These are phyloP conservation scores for Boletus bicolor DNA, from an alignment of 768 basidiomycete species.

Conservation along the genomic window DNA sequence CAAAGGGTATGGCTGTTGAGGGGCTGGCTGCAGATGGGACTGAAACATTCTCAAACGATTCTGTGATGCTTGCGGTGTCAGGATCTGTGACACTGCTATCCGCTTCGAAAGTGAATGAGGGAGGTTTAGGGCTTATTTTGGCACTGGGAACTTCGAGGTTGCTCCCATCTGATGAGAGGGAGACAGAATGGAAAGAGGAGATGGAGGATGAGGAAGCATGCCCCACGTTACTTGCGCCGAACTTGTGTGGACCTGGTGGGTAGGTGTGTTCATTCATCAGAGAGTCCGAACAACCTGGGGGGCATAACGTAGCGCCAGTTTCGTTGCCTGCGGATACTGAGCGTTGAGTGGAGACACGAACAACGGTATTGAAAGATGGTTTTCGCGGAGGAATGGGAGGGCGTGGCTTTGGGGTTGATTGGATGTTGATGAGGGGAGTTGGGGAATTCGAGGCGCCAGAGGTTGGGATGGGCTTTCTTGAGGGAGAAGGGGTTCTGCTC, in stretches of 20 bases:
- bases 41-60: constrained; percentile 72
- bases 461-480: constrained; percentile 8
- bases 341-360: constrained; percentile 35
- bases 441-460: constrained; percentile 11
- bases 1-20: constrained; percentile 41
- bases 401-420: constrained; percentile 45
- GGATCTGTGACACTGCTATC: constrained; percentile 37
- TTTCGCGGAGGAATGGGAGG: constrained; percentile 70
- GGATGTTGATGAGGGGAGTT: constrained; percentile 54
- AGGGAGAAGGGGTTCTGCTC: constrained; percentile 26
- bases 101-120: constrained; percentile 47
- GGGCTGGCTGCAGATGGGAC: constrained; percentile 53
- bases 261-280: constrained; percentile 59
- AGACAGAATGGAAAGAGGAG: constrained; percentile 82
- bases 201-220: constrained; percentile 69
- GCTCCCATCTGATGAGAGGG: constrained; percentile 63
- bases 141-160: constrained; percentile 20
- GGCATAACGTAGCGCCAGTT: constrained; percentile 17
- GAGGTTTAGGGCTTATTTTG: constrained; percentile 31
- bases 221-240: constrained; percentile 33
- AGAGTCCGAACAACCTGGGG: constrained; percentile 42
- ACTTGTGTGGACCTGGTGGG: constrained; percentile 41
- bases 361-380: constrained; percentile 49
- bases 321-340: constrained; percentile 17
- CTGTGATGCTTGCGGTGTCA: constrained; percentile 58